Percentiles rank a stretch among this genome's conserved stretches.
Evolutionary conservation across 495 filamentous ascomycete species (phyloP).

Genomic region (Cryomyces antarcticus): DNA sequence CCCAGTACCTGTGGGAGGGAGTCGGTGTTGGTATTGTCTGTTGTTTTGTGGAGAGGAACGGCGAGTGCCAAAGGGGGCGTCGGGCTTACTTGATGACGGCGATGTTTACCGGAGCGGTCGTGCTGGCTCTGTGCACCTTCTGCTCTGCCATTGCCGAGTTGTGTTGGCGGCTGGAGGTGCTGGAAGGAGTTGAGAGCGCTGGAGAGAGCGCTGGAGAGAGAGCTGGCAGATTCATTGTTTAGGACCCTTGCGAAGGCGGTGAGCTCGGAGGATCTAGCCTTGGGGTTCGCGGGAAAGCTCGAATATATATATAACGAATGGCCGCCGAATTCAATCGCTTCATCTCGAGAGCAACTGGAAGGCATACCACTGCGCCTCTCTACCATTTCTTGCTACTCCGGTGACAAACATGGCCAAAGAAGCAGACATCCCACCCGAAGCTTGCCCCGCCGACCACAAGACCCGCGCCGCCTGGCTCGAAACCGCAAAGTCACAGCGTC

Average conservation of each 20-base stretch:
- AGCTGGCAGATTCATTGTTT: too few species aligned
- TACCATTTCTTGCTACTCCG: background rate
- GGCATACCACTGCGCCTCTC: too few species aligned
- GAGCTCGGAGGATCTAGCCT: too few species aligned
- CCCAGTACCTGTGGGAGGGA: conserved; percentile 63
- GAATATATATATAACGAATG: too few species aligned
- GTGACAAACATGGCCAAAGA: conserved; percentile 11
- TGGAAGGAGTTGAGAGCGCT: background rate
- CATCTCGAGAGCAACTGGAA: background rate
- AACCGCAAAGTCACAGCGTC: conserved; percentile 15
- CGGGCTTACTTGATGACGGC: conserved; percentile 79
- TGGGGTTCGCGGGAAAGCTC: too few species aligned
- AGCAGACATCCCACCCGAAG: conserved; percentile 15
- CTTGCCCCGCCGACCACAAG: conserved; percentile 77
- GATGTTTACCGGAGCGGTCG: conserved; percentile 95
- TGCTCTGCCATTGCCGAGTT: conserved; percentile 24
- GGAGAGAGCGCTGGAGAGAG: background rate
- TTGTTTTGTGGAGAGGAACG: background rate
- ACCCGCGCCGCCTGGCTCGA: conserved; percentile 68
- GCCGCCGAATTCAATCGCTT: too few species aligned
- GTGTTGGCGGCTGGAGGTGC: background rate
- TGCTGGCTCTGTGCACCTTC: conserved; percentile 69
- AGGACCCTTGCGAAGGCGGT: background rate
- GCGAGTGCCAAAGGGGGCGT: conserved; percentile 3
- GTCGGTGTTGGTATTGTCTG: background rate